Evolutionary conservation across 495 filamentous ascomycete genomes (phyloP).

Genomic region (Hyphodiscus hymeniophilus): DNA sequence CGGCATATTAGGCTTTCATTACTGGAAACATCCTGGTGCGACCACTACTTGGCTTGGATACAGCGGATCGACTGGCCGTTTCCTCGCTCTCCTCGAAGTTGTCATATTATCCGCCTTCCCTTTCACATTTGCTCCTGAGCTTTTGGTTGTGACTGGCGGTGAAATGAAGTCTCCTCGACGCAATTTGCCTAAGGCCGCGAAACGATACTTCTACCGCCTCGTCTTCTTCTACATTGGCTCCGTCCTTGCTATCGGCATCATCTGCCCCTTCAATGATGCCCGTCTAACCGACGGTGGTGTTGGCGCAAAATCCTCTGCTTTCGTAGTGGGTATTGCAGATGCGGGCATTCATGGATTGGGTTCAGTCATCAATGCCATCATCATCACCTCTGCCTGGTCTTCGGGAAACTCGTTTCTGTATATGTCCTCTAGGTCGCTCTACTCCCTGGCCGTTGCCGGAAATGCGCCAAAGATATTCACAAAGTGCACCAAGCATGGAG

Average conservation of each 20-base stretch:
- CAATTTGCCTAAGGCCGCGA: constrained; percentile 44
- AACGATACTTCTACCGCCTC: constrained; percentile 39
- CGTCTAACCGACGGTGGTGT: constrained; percentile 44
- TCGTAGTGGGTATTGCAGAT: constrained; percentile 48
- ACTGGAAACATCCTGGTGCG: constrained; percentile 66
- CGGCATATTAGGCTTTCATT: constrained; percentile 61
- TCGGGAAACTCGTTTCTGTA: constrained; percentile 56
- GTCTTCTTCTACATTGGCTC: constrained; percentile 50
- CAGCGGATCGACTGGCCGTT: constrained; percentile 29
- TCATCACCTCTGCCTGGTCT: constrained; percentile 51
- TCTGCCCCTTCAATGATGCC: constrained; percentile 46
- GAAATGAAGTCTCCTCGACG: constrained; percentile 33
- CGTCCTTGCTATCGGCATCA: constrained; percentile 45
- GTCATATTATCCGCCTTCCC: constrained; percentile 44
- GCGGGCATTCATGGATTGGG: constrained; percentile 42
- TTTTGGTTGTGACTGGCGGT: constrained; percentile 45
- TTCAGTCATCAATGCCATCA: constrained; percentile 43
- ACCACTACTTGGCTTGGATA: constrained; percentile 27
- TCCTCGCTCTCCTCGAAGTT: constrained; percentile 29
- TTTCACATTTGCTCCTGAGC: constrained; percentile 48
- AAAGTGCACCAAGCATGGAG: constrained; percentile 39
- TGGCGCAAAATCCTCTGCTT: constrained; percentile 49
- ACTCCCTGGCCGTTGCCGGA: constrained; percentile 44
- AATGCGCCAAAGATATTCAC: constrained; percentile 41
- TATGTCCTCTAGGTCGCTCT: constrained; percentile 44